Conservation (phyloP, 1,139 yeast species). For the Protomyces pachydermus region DNA sequence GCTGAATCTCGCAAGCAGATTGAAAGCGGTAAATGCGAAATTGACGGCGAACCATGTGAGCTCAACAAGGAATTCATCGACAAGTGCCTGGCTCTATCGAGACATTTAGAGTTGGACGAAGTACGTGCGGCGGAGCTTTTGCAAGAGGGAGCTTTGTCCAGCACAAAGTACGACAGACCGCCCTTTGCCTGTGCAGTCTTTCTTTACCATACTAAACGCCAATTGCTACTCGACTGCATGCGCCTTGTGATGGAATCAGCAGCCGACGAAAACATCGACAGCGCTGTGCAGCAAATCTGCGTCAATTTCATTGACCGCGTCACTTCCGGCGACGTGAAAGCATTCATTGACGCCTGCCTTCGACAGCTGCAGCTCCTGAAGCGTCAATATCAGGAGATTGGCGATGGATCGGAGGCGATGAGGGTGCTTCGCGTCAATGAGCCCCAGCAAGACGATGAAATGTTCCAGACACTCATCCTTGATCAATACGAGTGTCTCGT, state of each 20-base stretch:
- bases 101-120: constrained; percentile 21
- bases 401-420: neutral
- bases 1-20: neutral
- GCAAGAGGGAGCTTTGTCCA: constrained; percentile 12
- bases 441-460: neutral
- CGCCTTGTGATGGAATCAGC: constrained; percentile 5
- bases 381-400: neutral
- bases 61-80: constrained; percentile 27
- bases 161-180: constrained; percentile 16
- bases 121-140: constrained; percentile 16
- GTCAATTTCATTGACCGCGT: neutral
- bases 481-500: constrained; percentile 8
- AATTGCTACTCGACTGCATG: constrained; percentile 13
- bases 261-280: neutral
- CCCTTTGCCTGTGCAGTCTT: constrained; percentile 17
- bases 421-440: neutral
- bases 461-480: neutral
- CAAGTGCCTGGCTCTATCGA: constrained; percentile 9
- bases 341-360: neutral
- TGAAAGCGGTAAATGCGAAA: neutral
- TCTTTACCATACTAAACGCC: constrained; percentile 3
- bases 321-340: neutral
- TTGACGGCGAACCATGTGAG: constrained; percentile 2
- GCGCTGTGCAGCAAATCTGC: neutral
- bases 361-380: neutral